These are phyloP conservation scores for Polygonum aviculare DNA, from an alignment of 148 eudicot genomes.

Conservation along the genomic window DNA sequence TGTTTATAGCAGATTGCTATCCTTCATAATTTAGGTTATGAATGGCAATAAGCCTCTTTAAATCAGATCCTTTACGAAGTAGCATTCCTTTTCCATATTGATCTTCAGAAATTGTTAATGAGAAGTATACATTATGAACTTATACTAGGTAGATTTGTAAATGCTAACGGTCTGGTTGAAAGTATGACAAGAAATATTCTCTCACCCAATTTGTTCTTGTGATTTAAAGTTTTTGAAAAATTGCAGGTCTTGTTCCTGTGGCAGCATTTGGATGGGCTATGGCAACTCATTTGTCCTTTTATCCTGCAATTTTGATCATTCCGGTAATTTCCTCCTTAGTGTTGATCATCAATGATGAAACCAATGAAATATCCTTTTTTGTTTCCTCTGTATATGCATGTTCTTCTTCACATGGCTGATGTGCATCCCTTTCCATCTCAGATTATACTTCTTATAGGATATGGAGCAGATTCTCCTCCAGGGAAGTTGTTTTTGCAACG, in stretches of 20 bases:
- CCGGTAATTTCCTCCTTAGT: constrained; percentile 36
- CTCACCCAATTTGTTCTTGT: not conserved
- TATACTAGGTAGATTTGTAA: not conserved
- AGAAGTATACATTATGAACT: not conserved
- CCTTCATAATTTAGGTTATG: not conserved
- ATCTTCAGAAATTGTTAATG: not conserved
- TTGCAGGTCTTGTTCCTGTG: constrained; percentile 63
- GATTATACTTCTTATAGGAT: constrained; percentile 47
- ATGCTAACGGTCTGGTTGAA: not conserved
- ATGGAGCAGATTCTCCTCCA: constrained; percentile 83
- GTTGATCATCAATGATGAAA: constrained; percentile 3
- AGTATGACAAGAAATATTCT: not conserved
- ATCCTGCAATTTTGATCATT: constrained; percentile 64
- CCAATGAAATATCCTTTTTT: constrained; percentile 15
- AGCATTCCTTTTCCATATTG: not conserved
- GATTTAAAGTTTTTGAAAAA: not conserved
- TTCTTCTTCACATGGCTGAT: not conserved
- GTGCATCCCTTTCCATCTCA: constrained; percentile 2
- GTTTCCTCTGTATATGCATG: not conserved
- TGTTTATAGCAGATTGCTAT: not conserved
- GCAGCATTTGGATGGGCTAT: constrained; percentile 93
- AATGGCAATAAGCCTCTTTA: not conserved
- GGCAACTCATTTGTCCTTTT: constrained; percentile 86
- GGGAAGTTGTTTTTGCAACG: constrained; percentile 50
- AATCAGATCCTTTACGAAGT: not conserved